Evolutionary conservation across 768 basidiomycete species (phyloP).

Genomic region (Pleurotus salmoneostramineus): DNA sequence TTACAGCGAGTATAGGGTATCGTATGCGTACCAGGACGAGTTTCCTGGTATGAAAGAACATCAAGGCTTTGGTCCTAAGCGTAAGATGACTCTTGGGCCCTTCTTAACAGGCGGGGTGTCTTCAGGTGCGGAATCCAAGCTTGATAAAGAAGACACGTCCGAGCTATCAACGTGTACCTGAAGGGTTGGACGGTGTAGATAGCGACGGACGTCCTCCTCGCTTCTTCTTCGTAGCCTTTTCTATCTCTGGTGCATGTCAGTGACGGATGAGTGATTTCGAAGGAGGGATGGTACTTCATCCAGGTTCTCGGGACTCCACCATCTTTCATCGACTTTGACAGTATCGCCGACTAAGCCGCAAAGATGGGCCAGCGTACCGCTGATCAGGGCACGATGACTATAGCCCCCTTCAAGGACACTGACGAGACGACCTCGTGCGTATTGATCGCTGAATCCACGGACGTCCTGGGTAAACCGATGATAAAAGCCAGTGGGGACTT

Average conservation of each 20-base stretch:
- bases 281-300: constrained; percentile 35
- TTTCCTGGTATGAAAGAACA: background rate
- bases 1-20: background rate
- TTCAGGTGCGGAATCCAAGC: background rate
- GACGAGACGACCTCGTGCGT: constrained; percentile 67
- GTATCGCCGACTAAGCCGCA: constrained; percentile 54
- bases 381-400: constrained; percentile 82
- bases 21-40: background rate
- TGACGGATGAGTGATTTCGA: background rate
- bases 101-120: constrained; percentile 15
- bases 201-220: constrained; percentile 46
- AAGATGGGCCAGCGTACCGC: constrained; percentile 81
- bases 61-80: constrained; percentile 20
- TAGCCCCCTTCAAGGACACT: constrained; percentile 96
- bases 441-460: constrained; percentile 55
- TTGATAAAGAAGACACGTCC: constrained; percentile 1
- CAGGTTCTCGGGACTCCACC: constrained; percentile 69
- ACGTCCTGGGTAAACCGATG: constrained; percentile 77
- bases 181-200: constrained; percentile 35
- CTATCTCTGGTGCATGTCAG: constrained; percentile 39
- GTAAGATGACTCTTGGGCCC: constrained; percentile 28
- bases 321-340: constrained; percentile 38
- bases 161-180: background rate
- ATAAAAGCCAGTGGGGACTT: constrained; percentile 85
- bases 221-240: constrained; percentile 60